Percentiles rank a stretch among this genome's conserved stretches.
These are phyloP conservation scores for Orbilia oligospora DNA, from an alignment of 2,329 filamentous ascomycete genomes.

Conservation along the genomic window DNA sequence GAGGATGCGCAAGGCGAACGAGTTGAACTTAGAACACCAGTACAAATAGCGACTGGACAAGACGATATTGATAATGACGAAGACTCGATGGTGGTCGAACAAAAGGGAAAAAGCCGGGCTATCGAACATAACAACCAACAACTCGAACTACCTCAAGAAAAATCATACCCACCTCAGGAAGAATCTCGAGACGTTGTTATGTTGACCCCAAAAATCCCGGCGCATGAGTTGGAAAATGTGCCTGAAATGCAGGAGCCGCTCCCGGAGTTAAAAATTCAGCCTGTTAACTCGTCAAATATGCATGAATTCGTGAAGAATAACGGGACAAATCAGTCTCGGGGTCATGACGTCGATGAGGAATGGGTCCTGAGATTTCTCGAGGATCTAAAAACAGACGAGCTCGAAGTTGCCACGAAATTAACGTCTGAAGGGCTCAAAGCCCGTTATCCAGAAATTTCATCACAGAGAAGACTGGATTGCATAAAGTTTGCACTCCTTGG, in stretches of 20 bases:
- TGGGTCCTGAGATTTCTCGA: slow-evolving; percentile 46
- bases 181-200: slow-evolving; percentile 44
- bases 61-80: slow-evolving; percentile 38
- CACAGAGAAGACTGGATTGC: slow-evolving; percentile 33
- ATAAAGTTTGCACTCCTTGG: slow-evolving; percentile 47
- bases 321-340: not conserved
- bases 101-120: slow-evolving; percentile 33
- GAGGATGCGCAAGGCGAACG: slow-evolving; percentile 42
- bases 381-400: slow-evolving; percentile 30
- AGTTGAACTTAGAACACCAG: slow-evolving; percentile 45
- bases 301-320: not conserved
- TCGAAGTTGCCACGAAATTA: slow-evolving; percentile 39
- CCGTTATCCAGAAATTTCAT: slow-evolving; percentile 35
- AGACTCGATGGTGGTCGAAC: slow-evolving; percentile 8
- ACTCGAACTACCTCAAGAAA: slow-evolving; percentile 15
- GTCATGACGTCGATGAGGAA: slow-evolving; percentile 33
- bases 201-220: slow-evolving; percentile 42
- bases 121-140: slow-evolving; percentile 16
- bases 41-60: slow-evolving; percentile 28
- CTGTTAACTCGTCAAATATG: not conserved
- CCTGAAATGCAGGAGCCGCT: slow-evolving; percentile 47
- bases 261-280: slow-evolving; percentile 13
- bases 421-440: slow-evolving; percentile 27
- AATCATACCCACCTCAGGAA: slow-evolving; percentile 29
- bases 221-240: slow-evolving; percentile 30